Evolutionary conservation across 176 grass and related monocot species (phyloP).

Genomic region (Rhynchospora tenuis): DNA sequence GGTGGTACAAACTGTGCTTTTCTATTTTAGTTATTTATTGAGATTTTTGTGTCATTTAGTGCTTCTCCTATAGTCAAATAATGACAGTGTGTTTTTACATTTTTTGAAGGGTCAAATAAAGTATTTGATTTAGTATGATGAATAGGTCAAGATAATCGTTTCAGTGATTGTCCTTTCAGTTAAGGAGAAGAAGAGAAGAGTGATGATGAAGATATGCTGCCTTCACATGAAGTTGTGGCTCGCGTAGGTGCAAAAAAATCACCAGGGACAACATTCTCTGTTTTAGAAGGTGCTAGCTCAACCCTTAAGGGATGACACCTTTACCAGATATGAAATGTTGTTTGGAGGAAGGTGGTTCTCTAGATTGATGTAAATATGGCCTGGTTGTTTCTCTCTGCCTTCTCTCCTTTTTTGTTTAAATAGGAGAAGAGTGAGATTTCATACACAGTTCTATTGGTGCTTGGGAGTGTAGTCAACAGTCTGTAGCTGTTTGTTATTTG

Average conservation of each 20-base stretch:
- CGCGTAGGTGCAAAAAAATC: conserved; percentile 39
- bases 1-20: too few species aligned
- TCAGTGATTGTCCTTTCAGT: too few species aligned
- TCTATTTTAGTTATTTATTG: too few species aligned
- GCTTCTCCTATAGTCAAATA: too few species aligned
- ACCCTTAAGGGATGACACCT: conserved; percentile 91
- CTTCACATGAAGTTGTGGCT: conserved; percentile 74
- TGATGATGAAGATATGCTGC: conserved; percentile 56
- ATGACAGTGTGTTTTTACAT: too few species aligned
- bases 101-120: too few species aligned
- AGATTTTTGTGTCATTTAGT: too few species aligned
- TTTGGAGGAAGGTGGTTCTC: conserved; percentile 71
- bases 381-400: background rate
- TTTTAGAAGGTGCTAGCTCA: conserved; percentile 65
- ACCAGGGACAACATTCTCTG: conserved; percentile 62
- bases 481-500: background rate
- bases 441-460: background rate
- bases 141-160: too few species aligned
- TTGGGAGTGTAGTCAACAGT: background rate
- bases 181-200: background rate
- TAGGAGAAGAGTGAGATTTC: background rate
- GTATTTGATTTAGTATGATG: too few species aligned
- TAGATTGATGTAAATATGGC: conserved; percentile 45
- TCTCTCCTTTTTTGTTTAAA: background rate
- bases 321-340: conserved; percentile 65